These are phyloP conservation scores for Mollisia scopiformis DNA, from an alignment of 2,329 filamentous ascomycete genomes.

Conservation along the genomic window DNA sequence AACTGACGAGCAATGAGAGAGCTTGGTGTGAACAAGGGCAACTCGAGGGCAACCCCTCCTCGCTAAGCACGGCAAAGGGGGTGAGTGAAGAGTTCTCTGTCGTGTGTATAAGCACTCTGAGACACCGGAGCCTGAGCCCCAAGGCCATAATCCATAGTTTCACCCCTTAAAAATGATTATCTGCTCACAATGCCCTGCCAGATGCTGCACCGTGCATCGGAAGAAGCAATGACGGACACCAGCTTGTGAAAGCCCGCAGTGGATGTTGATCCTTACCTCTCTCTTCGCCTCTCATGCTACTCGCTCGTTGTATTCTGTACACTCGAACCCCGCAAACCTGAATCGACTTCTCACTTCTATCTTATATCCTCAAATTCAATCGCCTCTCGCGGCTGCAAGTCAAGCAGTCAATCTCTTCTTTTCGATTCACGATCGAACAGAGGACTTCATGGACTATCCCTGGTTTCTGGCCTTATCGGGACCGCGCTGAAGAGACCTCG, in stretches of 20 bases:
- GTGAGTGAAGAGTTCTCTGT: background rate
- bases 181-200: too few relatives aligned
- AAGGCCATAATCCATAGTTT: too few relatives aligned
- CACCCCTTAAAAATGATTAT: too few relatives aligned
- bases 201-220: too few relatives aligned
- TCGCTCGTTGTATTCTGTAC: background rate
- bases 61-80: background rate
- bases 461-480: conserved; percentile 54
- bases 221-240: background rate
- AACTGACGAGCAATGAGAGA: background rate
- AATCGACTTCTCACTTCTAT: background rate
- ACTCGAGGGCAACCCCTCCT: too few relatives aligned
- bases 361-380: too few relatives aligned
- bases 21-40: background rate
- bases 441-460: conserved; percentile 56
- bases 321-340: background rate
- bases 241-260: background rate
- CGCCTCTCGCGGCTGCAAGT: conserved; percentile 31
- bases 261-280: background rate
- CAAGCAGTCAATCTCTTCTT: conserved; percentile 25
- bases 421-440: conserved; percentile 27
- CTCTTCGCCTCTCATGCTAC: background rate
- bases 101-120: background rate
- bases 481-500: conserved; percentile 62
- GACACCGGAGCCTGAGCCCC: too few relatives aligned